Evolutionary conservation across 805 yeast genomes (phyloP).

Genomic region (Wickerhamomyces ciferrii): DNA sequence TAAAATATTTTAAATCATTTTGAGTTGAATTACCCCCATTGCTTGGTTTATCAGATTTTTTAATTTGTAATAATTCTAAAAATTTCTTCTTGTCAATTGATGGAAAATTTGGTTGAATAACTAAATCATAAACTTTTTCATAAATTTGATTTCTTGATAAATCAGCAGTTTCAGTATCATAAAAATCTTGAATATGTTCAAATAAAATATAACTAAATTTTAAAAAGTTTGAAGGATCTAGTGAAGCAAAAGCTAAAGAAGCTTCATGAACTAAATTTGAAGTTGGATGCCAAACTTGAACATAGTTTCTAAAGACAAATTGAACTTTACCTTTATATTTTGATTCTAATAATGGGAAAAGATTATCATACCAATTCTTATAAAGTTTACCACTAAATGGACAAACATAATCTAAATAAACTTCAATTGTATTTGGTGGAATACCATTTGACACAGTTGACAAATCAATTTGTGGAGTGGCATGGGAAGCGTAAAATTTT

Average conservation of each 20-base stretch:
- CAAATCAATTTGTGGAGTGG: slow-evolving; percentile 8
- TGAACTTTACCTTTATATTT: slow-evolving; percentile 46
- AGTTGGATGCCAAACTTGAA: slow-evolving; percentile 91
- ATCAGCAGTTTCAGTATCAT: slow-evolving; percentile 54
- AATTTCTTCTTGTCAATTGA: slow-evolving; percentile 25
- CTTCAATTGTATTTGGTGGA: slow-evolving; percentile 41
- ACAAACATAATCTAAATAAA: slow-evolving; percentile 74
- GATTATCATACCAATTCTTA: slow-evolving; percentile 43
- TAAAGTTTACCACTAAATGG: slow-evolving; percentile 67
- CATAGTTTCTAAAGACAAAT: slow-evolving; percentile 62
- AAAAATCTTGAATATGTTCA: slow-evolving; percentile 47
- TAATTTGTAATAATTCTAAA: slow-evolving; percentile 22
- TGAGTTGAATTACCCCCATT: slow-evolving; percentile 58
- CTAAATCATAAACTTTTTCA: slow-evolving; percentile 45
- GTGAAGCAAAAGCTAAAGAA: slow-evolving; percentile 59
- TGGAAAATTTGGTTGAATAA: slow-evolving; percentile 33
- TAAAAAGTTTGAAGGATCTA: slow-evolving; percentile 51
- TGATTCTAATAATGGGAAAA: slow-evolving; percentile 46
- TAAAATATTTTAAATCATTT: slow-evolving; percentile 66
- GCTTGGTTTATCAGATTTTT: slow-evolving; percentile 23
- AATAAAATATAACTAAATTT: slow-evolving; percentile 52
- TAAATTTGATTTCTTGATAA: slow-evolving; percentile 53
- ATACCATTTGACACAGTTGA: slow-evolving; percentile 1
- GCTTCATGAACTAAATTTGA: slow-evolving; percentile 68
- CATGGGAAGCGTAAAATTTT: slow-evolving; percentile 20